Percentiles rank a stretch among this genome's conserved stretches.
phyloP scores from a whole-genome alignment of 345 rosid species.

The Ceriops decandra region DNA sequence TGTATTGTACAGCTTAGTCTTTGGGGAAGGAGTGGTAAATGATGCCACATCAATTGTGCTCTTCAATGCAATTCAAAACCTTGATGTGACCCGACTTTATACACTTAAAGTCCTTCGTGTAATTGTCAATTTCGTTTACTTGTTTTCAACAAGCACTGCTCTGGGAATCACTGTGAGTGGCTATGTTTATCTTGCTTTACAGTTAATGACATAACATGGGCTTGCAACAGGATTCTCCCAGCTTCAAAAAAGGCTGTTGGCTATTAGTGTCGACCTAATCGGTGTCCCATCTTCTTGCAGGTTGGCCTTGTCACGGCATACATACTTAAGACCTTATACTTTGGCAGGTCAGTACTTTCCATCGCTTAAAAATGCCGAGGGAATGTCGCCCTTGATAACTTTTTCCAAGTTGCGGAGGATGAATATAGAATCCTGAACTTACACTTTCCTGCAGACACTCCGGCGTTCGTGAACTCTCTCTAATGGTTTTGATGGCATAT shows the following conservation, averaged over 20 bases:
- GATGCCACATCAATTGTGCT: conserved; percentile 89
- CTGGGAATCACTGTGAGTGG: conserved; percentile 66
- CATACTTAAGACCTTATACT: conserved; percentile 57
- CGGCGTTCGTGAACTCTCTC: conserved; percentile 62
- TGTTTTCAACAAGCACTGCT: conserved; percentile 72
- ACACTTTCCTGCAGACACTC: conserved; percentile 55
- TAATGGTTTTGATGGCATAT: conserved; percentile 83
- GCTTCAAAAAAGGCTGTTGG: not conserved
- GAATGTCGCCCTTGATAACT: too few species aligned
- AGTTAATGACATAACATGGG: not conserved
- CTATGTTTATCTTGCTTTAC: not conserved
- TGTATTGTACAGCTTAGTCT: conserved; percentile 75
- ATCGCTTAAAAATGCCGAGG: too few species aligned
- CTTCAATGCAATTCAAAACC: conserved; percentile 77
- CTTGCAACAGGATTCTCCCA: too few species aligned
- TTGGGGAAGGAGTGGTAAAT: conserved; percentile 94
- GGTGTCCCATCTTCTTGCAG: conserved; percentile 34
- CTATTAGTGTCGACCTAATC: conserved; percentile 3
- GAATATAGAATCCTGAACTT: not conserved
- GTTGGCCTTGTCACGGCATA: conserved; percentile 68
- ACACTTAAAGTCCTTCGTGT: conserved; percentile 39
- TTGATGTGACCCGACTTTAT: conserved; percentile 49
- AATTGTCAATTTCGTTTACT: conserved; percentile 61
- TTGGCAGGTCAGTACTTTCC: conserved; percentile 48
- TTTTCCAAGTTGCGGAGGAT: not conserved